Evolutionary conservation across 176 grass and related monocot genomes (phyloP).

Genomic region (Triticum monococcum): DNA sequence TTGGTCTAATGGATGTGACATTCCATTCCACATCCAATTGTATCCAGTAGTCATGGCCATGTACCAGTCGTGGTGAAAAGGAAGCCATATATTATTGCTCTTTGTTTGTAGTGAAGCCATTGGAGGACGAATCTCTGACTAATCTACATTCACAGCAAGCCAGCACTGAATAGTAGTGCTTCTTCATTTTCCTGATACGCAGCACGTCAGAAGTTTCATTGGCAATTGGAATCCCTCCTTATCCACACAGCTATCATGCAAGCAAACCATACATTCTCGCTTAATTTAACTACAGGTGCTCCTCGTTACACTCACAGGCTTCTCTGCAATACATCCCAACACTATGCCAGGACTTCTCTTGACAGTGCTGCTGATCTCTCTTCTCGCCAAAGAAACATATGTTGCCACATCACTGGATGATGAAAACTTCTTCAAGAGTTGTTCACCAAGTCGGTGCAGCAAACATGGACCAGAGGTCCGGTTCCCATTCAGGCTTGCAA

Average conservation of each 20-base stretch:
- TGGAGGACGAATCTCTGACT: no score
- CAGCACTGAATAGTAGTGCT: no score
- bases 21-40: background rate
- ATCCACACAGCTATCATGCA: background rate
- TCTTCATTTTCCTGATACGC: no score
- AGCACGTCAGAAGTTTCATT: background rate
- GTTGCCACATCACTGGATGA: background rate
- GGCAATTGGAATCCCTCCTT: no score
- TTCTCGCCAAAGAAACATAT: constrained; percentile 14
- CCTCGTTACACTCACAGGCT: background rate
- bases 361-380: background rate
- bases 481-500: constrained; percentile 33
- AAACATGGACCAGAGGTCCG: constrained; percentile 41
- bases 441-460: constrained; percentile 23
- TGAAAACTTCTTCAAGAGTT: constrained; percentile 33
- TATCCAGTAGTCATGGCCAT: background rate
- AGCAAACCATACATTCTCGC: background rate
- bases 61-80: background rate
- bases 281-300: background rate
- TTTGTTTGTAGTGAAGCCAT: background rate
- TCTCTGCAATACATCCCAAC: background rate
- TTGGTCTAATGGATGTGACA: background rate
- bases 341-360: background rate
- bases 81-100: background rate
- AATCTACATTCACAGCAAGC: background rate